Conservation (phyloP, 495 filamentous ascomycete genomes). For the Podospora conica region DNA sequence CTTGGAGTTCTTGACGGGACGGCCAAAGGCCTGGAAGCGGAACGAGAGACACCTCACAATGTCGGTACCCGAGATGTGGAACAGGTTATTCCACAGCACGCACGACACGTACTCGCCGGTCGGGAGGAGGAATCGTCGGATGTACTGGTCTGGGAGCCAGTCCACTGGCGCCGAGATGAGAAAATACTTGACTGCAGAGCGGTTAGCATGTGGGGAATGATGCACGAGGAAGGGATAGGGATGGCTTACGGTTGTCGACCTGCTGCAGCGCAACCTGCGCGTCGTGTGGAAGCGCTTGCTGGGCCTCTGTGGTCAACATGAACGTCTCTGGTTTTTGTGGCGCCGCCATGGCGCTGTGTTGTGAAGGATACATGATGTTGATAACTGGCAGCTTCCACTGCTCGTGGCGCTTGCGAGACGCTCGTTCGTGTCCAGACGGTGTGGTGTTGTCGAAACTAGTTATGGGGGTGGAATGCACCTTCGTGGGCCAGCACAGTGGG, state of each 20-base stretch:
- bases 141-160: conserved; percentile 95
- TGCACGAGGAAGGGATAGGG: neutral
- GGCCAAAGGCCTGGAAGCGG: conserved; percentile 95
- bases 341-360: conserved; percentile 45
- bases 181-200: conserved; percentile 87
- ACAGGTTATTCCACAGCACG: conserved; percentile 96
- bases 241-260: conserved; percentile 87
- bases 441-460: neutral
- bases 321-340: conserved; percentile 95
- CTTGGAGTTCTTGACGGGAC: conserved; percentile 98
- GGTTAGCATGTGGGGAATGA: conserved; percentile 11
- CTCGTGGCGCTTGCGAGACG: conserved; percentile 5
- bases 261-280: conserved; percentile 96
- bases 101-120: conserved; percentile 99
- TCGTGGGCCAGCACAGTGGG: conserved; percentile 7
- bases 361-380: conserved; percentile 44
- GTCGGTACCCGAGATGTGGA: conserved; percentile 97
- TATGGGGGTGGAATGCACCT: neutral
- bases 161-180: conserved; percentile 97
- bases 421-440: conserved; percentile 3
- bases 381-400: conserved; percentile 12
- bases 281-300: conserved; percentile 92
- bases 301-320: conserved; percentile 92
- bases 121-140: conserved; percentile 87
- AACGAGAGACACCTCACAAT: conserved; percentile 98